Evolutionary conservation across 2,329 filamentous ascomycete species (phyloP).

Genomic region (Claviceps humidiphila): DNA sequence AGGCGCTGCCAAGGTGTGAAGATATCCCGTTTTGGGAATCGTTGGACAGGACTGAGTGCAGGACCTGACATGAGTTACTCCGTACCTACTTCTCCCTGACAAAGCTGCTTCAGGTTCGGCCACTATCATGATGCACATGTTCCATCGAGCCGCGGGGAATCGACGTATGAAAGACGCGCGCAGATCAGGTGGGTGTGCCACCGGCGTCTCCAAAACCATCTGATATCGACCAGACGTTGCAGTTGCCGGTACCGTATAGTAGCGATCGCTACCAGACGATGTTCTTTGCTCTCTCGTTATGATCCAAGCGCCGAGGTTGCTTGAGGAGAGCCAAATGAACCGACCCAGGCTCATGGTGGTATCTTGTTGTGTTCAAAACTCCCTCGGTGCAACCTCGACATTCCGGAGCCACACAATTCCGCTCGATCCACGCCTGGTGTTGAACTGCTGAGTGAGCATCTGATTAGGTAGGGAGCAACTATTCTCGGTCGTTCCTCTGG

Average conservation of each 20-base stretch:
- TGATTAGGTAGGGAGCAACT: too few relatives aligned
- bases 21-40: too few relatives aligned
- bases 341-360: background rate
- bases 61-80: background rate
- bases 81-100: background rate
- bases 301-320: background rate
- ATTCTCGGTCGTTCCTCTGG: too few relatives aligned
- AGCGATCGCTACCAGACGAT: background rate
- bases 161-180: conserved; percentile 4
- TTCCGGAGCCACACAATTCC: too few relatives aligned
- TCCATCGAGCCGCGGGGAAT: background rate
- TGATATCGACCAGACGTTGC: background rate
- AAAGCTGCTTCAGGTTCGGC: too few relatives aligned
- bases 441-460: too few relatives aligned
- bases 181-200: background rate
- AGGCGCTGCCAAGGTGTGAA: background rate
- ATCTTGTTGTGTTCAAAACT: background rate
- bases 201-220: background rate
- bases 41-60: background rate
- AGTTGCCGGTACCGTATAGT: background rate
- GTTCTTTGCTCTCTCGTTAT: background rate
- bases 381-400: too few relatives aligned
- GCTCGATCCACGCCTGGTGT: too few relatives aligned
- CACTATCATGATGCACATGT: conserved; percentile 1
- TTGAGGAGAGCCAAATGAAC: background rate